Evolutionary conservation across 495 filamentous ascomycete genomes (phyloP), one percentile per base, ranked within the genome.

Genomic region (Astrothelium macrocarpum): DNA sequence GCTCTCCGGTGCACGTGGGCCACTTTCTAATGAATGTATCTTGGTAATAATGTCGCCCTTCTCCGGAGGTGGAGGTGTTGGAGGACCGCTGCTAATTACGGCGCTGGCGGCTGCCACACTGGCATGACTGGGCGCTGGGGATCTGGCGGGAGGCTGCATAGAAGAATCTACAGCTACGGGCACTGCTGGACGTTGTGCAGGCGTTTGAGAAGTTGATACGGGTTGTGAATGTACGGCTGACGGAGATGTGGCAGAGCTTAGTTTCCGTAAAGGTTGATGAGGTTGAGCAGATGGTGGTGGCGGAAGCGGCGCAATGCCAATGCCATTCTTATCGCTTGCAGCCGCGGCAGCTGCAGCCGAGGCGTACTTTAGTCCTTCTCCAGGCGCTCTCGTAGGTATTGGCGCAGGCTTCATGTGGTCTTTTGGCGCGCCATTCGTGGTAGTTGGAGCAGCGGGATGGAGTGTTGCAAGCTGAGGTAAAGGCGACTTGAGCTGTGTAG

Each of bases 321-420:
- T 87, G 18, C 82, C 82, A 69, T 78, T 87, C 72, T 92, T 95
- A 72, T 96, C 91, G 73, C 87, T 94, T 58, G 94, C 90, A 11
- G 95, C 95, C 0, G 94, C 94, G 0, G 94, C 95, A 0, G 94
- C 95, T 0, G 94, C 94, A 0, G 94, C 94, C 23, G 94, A 96
- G 32, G 95, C 94, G 73, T 97, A 97, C 75, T 97, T 97, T 67
- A 97, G 78, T 0, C 89, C 89, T 72, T 97, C 93, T 34, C 90
- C 91, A 28, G 91, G 87, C 2, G 89, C 82, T 69, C 91, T 85
- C 46, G 89, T 85, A 9, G 94, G 95, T 69, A 90, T 70, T 14
- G 93, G 88, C 16, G 95, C 94, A 20, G 94, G 92, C 75, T 97
- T 98, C 94, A 97, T 90, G 62, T 77, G 71, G 31, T 71, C 78